Base-by-base conservation (phyloP, 2,329 filamentous ascomycete genomes). In the Aspergillus novofumigatus region DNA sequence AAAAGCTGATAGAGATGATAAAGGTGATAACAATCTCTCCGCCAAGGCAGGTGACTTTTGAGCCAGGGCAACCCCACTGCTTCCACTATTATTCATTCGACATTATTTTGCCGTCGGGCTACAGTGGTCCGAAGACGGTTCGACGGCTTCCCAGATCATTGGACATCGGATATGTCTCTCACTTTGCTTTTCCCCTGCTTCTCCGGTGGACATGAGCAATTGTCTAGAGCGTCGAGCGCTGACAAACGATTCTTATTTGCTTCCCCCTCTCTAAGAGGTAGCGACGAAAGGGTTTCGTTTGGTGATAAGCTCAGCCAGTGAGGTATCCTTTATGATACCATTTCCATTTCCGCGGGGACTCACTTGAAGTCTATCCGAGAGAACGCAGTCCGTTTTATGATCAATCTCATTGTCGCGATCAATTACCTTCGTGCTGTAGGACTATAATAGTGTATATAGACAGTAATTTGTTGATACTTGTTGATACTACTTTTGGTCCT, bases 111-210 rank as follows among this genome's bases (percentile, higher is more conserved):
- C 63, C 53, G 54, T 62, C 69, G 69, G 69, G 57, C 65, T 65
- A 67, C 69, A 62, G 69, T 70, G 53, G 62, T 70, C 69, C 69
- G 69, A 62, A 56, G 51, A 55, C 59, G 61, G 56, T 29, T 60
- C 49, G 52, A 53, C 54, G 49, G 54, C 20, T 41, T 35, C 28
- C 28, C 44, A 23, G 26, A 28, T 28, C 20, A 38, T 26, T 26
- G 32, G 41, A 42, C 17, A 44, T 52, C 29, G 51, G 51, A 17
- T 23, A 25, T 25, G 51, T 49, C 58, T 59, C 50, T 52, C 20
- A 21, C 8, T 44, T 9, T 47, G 44, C 21, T 14, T 47, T 25
- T 26, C 44, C 44, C 44, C 44, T 45, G 20, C 35, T 45, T 44
- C 49, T 59, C 63, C 59, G 60, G 57, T 26, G 51, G 35, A 45